Evolutionary conservation across 2,329 filamentous ascomycete species (phyloP).

Genomic region (Pseudogymnoascus sp.): DNA sequence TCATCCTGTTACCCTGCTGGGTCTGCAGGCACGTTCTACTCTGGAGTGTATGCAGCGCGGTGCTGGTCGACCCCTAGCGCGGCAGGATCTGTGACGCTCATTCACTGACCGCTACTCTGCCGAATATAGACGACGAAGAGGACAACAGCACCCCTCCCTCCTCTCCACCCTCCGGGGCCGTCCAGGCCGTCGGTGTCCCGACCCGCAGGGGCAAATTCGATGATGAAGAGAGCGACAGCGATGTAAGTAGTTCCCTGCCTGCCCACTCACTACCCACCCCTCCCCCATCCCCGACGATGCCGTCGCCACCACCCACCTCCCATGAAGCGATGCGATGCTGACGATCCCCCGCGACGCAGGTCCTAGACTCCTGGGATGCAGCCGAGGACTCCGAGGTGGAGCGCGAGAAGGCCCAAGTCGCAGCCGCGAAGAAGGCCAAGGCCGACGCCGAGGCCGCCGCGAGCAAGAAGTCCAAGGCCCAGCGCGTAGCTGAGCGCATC

Average conservation of each 20-base stretch:
- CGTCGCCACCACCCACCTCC: neutral
- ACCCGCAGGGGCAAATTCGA: slow-evolving; percentile 62
- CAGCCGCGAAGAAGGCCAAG: slow-evolving; percentile 77
- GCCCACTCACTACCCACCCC: neutral
- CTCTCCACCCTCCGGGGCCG: slow-evolving; percentile 21
- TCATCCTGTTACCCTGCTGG: slow-evolving; percentile 1
- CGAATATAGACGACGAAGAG: slow-evolving; percentile 30
- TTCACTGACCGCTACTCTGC: slow-evolving; percentile 26
- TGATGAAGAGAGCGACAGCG: slow-evolving; percentile 77
- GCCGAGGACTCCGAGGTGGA: slow-evolving; percentile 96
- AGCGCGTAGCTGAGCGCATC: slow-evolving; percentile 77
- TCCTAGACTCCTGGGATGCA: slow-evolving; percentile 94
- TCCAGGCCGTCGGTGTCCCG: slow-evolving; percentile 13
- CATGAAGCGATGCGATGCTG: neutral
- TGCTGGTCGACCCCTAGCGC: neutral
- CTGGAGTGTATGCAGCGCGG: neutral
- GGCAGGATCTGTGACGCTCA: neutral
- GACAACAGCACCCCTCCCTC: slow-evolving; percentile 46
- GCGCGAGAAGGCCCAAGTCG: slow-evolving; percentile 88
- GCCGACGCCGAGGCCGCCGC: slow-evolving; percentile 81
- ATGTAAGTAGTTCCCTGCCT: slow-evolving; percentile 51
- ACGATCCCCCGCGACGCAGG: slow-evolving; percentile 40
- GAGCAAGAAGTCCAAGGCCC: slow-evolving; percentile 80
- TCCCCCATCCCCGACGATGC: neutral
- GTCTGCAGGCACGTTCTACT: neutral